Percentiles rank a stretch among this genome's conserved stretches.
Evolutionary conservation across 2,329 filamentous ascomycete species (phyloP).

Genomic region (Teratosphaeria viscida): DNA sequence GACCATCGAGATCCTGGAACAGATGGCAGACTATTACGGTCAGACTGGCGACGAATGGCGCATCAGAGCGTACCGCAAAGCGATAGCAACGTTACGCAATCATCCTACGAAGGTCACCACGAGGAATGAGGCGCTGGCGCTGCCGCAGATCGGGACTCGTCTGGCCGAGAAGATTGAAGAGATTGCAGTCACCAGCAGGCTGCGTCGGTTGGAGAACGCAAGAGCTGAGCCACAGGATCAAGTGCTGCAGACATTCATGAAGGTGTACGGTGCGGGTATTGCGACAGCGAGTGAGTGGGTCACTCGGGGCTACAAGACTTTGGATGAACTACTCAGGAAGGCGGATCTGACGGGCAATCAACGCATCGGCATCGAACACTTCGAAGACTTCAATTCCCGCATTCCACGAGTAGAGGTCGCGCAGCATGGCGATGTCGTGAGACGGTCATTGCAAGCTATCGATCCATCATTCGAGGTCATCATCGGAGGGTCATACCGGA

Average conservation of each 20-base stretch:
- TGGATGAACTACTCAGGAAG: conserved; percentile 57
- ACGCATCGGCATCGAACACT: conserved; percentile 65
- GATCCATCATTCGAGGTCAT: conserved; percentile 59
- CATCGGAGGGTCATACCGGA: conserved; percentile 74
- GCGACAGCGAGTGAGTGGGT: conserved; percentile 66
- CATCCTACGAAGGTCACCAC: conserved; percentile 56
- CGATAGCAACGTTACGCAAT: conserved; percentile 59
- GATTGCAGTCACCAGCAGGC: conserved; percentile 62
- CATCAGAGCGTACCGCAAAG: conserved; percentile 63
- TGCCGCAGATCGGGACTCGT: conserved; percentile 60
- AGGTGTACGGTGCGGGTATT: conserved; percentile 69
- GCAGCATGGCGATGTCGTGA: conserved; percentile 56
- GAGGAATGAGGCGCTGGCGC: conserved; percentile 54
- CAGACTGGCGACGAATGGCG: conserved; percentile 70
- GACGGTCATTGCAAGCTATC: conserved; percentile 45
- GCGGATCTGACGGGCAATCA: conserved; percentile 61
- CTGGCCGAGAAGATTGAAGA: conserved; percentile 83
- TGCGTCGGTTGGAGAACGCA: conserved; percentile 63
- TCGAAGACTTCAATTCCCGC: conserved; percentile 64
- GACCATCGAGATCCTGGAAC: conserved; percentile 66
- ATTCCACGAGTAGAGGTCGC: conserved; percentile 71
- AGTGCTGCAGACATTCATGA: conserved; percentile 58
- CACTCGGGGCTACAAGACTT: conserved; percentile 59
- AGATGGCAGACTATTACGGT: conserved; percentile 70
- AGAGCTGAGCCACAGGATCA: conserved; percentile 55